Percentiles rank a stretch among this genome's conserved stretches.
phyloP scores from a whole-genome alignment of 1,139 yeast species.

The Protomyces macrosporus region DNA sequence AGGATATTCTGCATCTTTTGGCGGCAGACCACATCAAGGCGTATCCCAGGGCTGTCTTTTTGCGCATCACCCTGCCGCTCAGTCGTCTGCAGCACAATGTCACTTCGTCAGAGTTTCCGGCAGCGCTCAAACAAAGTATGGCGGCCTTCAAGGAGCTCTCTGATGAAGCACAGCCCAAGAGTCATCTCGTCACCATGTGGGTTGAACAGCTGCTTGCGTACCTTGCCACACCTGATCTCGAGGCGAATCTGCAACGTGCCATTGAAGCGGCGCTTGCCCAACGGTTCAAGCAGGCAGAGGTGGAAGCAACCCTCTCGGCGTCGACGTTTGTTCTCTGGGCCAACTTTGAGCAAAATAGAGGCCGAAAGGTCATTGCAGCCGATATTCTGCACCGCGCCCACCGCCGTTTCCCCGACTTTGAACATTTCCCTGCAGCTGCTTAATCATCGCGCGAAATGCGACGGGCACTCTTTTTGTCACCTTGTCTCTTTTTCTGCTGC shows the following conservation, averaged over 20 bases:
- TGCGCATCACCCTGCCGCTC: slow-evolving; percentile 11
- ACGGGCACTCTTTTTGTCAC: slow-evolving; percentile 15
- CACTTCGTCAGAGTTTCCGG: slow-evolving; percentile 22
- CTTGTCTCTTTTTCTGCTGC: slow-evolving; percentile 11
- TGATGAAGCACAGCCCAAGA: neutral
- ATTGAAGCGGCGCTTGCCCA: slow-evolving; percentile 1
- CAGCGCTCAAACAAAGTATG: slow-evolving; percentile 10
- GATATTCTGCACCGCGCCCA: neutral
- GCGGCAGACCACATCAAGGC: neutral
- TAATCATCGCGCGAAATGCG: neutral
- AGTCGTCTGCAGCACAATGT: neutral
- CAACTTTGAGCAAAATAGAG: neutral
- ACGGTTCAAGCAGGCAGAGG: slow-evolving; percentile 4
- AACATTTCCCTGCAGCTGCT: slow-evolving; percentile 1
- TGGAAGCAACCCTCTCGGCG: neutral
- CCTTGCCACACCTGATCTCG: slow-evolving; percentile 7
- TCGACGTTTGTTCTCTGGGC: slow-evolving; percentile 7
- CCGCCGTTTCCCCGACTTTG: neutral
- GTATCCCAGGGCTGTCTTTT: slow-evolving; percentile 12
- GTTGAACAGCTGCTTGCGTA: neutral
- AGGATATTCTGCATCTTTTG: neutral
- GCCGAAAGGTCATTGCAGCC: neutral
- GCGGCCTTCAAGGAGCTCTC: neutral
- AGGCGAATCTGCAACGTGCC: slow-evolving; percentile 2
- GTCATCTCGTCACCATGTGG: slow-evolving; percentile 8